These are phyloP conservation scores for Gymnopilus junonius DNA, from an alignment of 768 basidiomycete species.

Conservation along the genomic window DNA sequence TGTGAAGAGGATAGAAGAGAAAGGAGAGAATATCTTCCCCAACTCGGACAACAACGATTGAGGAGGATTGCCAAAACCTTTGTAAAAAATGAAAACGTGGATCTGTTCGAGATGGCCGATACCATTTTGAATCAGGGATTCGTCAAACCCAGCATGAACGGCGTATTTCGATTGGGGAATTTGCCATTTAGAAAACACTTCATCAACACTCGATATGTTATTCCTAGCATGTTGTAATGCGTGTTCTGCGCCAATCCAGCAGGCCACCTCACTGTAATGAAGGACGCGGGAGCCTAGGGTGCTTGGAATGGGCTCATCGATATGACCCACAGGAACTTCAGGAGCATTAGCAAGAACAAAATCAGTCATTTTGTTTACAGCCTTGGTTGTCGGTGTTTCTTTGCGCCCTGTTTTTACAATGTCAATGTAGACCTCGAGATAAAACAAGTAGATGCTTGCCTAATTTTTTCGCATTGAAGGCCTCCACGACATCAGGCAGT, in stretches of 20 bases:
- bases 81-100: not conserved
- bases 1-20: not conserved
- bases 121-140: not conserved
- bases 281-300: no score
- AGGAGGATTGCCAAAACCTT: not conserved
- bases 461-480: conserved; percentile 85
- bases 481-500: conserved; percentile 86
- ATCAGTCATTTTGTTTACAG: conserved; percentile 77
- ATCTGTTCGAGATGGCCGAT: conserved; percentile 7
- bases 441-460: conserved; percentile 47
- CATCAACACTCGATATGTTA: not conserved
- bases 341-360: conserved; percentile 49
- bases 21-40: not conserved
- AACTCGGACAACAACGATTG: not conserved
- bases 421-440: not conserved
- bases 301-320: not conserved
- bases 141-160: conserved; percentile 4
- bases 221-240: not conserved
- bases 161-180: conserved; percentile 2
- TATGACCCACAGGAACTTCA: not conserved
- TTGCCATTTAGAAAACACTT: not conserved
- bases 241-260: conserved; percentile 6
- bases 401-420: conserved; percentile 68
- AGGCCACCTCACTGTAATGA: not conserved
- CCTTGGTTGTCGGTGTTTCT: conserved; percentile 85